Evolutionary conservation across 805 yeast genomes (phyloP).

Genomic region (Metschnikowia peoriensis): DNA sequence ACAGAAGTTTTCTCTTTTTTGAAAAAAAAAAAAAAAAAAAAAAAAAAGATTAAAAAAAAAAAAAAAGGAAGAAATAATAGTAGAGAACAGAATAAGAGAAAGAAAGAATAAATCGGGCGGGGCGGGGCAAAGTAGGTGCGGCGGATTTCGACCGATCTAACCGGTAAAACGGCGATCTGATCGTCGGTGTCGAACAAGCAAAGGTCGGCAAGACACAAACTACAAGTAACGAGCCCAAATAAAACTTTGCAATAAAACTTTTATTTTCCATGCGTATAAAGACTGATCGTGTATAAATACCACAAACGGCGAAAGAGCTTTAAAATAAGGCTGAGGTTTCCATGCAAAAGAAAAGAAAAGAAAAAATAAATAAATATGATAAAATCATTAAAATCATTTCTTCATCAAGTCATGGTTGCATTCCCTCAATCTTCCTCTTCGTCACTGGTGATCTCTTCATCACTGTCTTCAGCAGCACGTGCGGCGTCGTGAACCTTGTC

Average conservation of each 20-base stretch:
- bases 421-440: slow-evolving; percentile 19
- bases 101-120: background rate
- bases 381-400: background rate
- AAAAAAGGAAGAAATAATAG: no score
- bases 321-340: no score
- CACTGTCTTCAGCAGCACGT: slow-evolving; percentile 19
- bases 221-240: slow-evolving; percentile 16
- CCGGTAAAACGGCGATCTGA: slow-evolving; percentile 16
- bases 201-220: slow-evolving; percentile 6
- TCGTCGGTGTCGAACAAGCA: slow-evolving; percentile 13
- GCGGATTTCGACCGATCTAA: slow-evolving; percentile 15
- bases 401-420: slow-evolving; percentile 16
- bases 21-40: no score
- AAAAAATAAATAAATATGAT: background rate
- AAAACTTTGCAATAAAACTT: slow-evolving; percentile 6
- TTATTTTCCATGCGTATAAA: slow-evolving; percentile 13
- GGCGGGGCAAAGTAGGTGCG: slow-evolving; percentile 5
- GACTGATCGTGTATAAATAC: slow-evolving; percentile 6
- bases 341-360: no score
- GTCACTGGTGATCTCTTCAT: slow-evolving; percentile 16
- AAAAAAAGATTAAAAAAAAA: no score
- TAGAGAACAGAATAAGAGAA: background rate
- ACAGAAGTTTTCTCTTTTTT: no score
- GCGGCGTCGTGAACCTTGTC: slow-evolving; percentile 17
- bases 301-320: background rate